These are phyloP conservation scores for Lentinula raphanica DNA, from an alignment of 768 basidiomycete species.

Conservation along the genomic window DNA sequence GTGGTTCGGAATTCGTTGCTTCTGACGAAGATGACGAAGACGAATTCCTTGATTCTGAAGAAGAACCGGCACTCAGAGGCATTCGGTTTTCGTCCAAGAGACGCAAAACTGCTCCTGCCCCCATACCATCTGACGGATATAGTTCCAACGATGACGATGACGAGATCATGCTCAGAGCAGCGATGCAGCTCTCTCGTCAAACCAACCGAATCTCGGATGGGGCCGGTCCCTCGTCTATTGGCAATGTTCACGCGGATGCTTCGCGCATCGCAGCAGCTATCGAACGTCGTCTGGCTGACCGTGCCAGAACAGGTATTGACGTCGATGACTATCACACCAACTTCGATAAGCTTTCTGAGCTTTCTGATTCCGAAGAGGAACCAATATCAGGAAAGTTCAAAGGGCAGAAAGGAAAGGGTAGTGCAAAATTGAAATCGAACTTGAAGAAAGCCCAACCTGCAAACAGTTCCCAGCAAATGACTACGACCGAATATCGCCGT, in stretches of 20 bases:
- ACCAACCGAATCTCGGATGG: conserved; percentile 20
- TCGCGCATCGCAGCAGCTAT: conserved; percentile 46
- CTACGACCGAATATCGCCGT: conserved; percentile 16
- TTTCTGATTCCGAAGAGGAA: conserved; percentile 20
- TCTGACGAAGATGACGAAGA: conserved; percentile 20
- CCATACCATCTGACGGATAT: conserved; percentile 26
- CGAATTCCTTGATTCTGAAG: conserved; percentile 10
- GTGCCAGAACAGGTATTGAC: conserved; percentile 23
- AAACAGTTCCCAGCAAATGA: conserved; percentile 23
- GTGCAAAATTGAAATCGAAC: neutral
- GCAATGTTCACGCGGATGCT: conserved; percentile 30
- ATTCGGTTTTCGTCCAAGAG: conserved; percentile 12
- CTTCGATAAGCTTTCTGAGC: conserved; percentile 16
- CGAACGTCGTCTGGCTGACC: conserved; percentile 41
- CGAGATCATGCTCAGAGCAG: conserved; percentile 51
- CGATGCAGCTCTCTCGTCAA: conserved; percentile 50
- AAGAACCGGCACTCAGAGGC: too few relatives aligned
- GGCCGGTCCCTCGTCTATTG: conserved; percentile 2
- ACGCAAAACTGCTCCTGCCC: conserved; percentile 15
- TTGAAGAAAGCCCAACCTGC: neutral
- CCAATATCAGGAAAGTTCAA: conserved; percentile 20
- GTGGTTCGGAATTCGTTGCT: conserved; percentile 57
- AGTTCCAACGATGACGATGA: conserved; percentile 37
- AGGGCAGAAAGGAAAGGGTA: conserved; percentile 15
- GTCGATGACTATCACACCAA: conserved; percentile 24